These are phyloP conservation scores for Paecilomyces fulvus DNA, from an alignment of 2,329 filamentous ascomycete genomes.

Conservation along the genomic window DNA sequence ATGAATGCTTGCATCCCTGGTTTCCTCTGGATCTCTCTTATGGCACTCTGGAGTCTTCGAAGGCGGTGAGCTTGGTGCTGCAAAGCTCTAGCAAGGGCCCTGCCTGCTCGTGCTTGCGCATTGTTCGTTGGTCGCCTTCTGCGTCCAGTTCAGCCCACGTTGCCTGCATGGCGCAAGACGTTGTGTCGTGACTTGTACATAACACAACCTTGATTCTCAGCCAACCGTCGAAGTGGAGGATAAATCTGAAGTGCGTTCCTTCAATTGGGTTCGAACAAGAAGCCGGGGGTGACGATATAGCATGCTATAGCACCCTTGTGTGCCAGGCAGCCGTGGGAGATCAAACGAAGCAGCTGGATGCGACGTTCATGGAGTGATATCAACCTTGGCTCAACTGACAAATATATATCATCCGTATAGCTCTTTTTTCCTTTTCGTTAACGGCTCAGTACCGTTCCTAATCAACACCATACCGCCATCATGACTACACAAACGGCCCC, in stretches of 20 bases:
- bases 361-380: background rate
- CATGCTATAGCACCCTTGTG: background rate
- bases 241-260: background rate
- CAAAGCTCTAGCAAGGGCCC: background rate
- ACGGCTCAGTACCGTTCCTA: background rate
- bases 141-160: background rate
- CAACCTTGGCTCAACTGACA: background rate
- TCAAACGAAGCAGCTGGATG: background rate
- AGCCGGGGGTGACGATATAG: background rate
- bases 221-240: background rate
- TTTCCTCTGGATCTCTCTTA: background rate
- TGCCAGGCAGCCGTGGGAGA: background rate
- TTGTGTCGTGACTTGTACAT: background rate
- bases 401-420: background rate
- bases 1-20: background rate
- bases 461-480: conserved; percentile 10
- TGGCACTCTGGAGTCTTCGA: background rate
- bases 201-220: background rate
- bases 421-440: background rate
- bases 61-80: background rate
- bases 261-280: background rate
- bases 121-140: background rate
- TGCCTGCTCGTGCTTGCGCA: background rate
- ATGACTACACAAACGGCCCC: conserved; percentile 43
- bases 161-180: background rate